Evolutionary conservation across 495 filamentous ascomycete genomes (phyloP).

Genomic region (Delitschia confertaspora): DNA sequence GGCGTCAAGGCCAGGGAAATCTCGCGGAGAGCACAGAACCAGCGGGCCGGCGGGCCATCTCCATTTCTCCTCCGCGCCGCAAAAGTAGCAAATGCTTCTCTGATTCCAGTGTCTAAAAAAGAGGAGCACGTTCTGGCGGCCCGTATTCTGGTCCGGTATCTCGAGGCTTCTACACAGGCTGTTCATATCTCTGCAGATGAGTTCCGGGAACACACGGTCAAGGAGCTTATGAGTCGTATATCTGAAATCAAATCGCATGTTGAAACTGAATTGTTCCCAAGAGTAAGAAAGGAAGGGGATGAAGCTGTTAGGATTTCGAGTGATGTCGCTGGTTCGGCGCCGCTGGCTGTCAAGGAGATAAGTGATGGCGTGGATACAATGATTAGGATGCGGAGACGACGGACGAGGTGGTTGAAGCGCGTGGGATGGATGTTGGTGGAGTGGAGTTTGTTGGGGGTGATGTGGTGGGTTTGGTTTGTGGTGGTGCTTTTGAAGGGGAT

Average conservation of each 20-base stretch:
- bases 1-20: slow-evolving; percentile 82
- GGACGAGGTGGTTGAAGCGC: slow-evolving; percentile 60
- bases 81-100: slow-evolving; percentile 30
- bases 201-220: slow-evolving; percentile 42
- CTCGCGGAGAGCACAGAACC: slow-evolving; percentile 50
- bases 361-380: slow-evolving; percentile 70
- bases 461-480: slow-evolving; percentile 44
- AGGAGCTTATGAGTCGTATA: slow-evolving; percentile 41
- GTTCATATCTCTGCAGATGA: slow-evolving; percentile 48
- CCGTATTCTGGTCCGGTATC: slow-evolving; percentile 47
- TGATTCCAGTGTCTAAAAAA: slow-evolving; percentile 46
- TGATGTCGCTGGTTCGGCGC: slow-evolving; percentile 63
- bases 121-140: slow-evolving; percentile 64
- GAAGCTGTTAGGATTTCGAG: slow-evolving; percentile 67
- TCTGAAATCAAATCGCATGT: slow-evolving; percentile 44
- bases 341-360: slow-evolving; percentile 66
- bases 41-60: slow-evolving; percentile 27
- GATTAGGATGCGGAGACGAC: slow-evolving; percentile 54
- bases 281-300: slow-evolving; percentile 57
- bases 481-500: slow-evolving; percentile 36
- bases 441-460: slow-evolving; percentile 40
- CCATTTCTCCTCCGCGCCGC: slow-evolving; percentile 39
- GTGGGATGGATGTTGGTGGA: slow-evolving; percentile 38
- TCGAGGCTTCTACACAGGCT: slow-evolving; percentile 45
- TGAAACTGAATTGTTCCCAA: slow-evolving; percentile 49